phyloP scores from a whole-genome alignment of 164 flowering plant species.

The Liriodendron chinense region DNA sequence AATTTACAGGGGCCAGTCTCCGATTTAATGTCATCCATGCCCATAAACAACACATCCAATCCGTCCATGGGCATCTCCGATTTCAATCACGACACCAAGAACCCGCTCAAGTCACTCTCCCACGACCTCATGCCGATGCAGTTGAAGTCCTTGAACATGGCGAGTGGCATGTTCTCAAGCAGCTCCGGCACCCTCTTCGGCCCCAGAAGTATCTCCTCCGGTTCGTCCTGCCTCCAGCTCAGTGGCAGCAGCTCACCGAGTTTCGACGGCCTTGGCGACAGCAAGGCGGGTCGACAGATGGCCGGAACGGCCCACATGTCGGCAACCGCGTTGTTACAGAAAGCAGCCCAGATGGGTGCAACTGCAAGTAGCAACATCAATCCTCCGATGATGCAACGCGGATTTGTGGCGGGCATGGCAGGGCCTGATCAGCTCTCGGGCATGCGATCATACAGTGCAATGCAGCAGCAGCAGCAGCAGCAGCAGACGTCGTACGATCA shows the following conservation, averaged over 20 bases:
- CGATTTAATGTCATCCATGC: slow-evolving; percentile 24
- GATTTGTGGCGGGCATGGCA: slow-evolving; percentile 29
- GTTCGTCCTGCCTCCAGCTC: slow-evolving; percentile 59
- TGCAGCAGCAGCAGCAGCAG: slow-evolving; percentile 17
- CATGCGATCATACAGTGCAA: slow-evolving; percentile 19
- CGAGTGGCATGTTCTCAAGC: slow-evolving; percentile 48
- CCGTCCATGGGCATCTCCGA: slow-evolving; percentile 20
- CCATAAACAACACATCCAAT: slow-evolving; percentile 15
- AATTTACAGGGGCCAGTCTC: slow-evolving; percentile 31
- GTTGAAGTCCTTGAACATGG: slow-evolving; percentile 45
- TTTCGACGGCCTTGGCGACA: slow-evolving; percentile 41
- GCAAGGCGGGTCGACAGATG: slow-evolving; percentile 10
- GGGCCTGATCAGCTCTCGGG: slow-evolving; percentile 36
- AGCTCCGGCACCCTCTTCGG: slow-evolving; percentile 50
- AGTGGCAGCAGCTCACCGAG: slow-evolving; percentile 39
- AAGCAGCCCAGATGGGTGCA: slow-evolving; percentile 68
- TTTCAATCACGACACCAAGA: slow-evolving; percentile 38
- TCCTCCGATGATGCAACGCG: slow-evolving; percentile 20
- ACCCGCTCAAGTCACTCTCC: slow-evolving; percentile 45
- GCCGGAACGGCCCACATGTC: slow-evolving; percentile 35
- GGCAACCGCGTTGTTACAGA: slow-evolving; percentile 54
- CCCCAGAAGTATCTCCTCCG: slow-evolving; percentile 38
- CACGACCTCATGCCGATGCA: slow-evolving; percentile 57
- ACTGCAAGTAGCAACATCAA: slow-evolving; percentile 31
- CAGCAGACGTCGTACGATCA: slow-evolving; percentile 13